Evolutionary conservation across 148 eudicot species (phyloP), one percentile per base, ranked within the genome.

Genomic region (Dianthus caryophyllus): DNA sequence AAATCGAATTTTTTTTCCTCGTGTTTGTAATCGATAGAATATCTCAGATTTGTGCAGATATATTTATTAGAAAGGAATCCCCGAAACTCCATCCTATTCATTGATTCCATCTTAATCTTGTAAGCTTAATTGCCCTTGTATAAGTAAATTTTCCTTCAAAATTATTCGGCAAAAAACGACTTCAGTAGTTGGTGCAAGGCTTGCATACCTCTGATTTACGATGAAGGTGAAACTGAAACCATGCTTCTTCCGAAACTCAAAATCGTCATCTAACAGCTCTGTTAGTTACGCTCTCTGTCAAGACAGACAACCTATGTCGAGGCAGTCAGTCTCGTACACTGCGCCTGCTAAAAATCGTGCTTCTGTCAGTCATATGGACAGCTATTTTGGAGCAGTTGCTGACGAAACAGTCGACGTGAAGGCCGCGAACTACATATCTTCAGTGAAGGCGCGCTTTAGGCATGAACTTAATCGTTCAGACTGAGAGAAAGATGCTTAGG

Each of bases 331-430:
- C 11, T 25, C 60, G 16, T 62, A 71, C 46, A 21, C 2, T 36
- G 68, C 39, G 17, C 60, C 67, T 71, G 74, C 61, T 21, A 71
- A 54, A 24, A 26, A 12, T n/a, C 47, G 12, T 22, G 51, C 24
- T 38, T 6, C 47, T 48, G 38, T 31, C 58, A 49, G 8, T 15
- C 57, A 59, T 69, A 18, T 59, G 31, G 67, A 71, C 38, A 18
- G 50, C 48, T 62, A 61, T 38, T 48, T 51, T 26, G 74, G 67
- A 61, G 64, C 64, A 29, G 43, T 57, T 44, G 65, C 43, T 43
- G 74, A 71, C 62, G 74, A 71, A 38, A 62, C 51, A 49, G 74
- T 71, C 20, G 30, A 71, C 61, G 51, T 71, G 74, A 62, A 71
- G 50, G 74, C 74, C 49, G 18, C 61, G 4, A 38, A 38, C 18